Base-by-base conservation (phyloP, 73 alveolate genomes). In the Chromera velia region DNA sequence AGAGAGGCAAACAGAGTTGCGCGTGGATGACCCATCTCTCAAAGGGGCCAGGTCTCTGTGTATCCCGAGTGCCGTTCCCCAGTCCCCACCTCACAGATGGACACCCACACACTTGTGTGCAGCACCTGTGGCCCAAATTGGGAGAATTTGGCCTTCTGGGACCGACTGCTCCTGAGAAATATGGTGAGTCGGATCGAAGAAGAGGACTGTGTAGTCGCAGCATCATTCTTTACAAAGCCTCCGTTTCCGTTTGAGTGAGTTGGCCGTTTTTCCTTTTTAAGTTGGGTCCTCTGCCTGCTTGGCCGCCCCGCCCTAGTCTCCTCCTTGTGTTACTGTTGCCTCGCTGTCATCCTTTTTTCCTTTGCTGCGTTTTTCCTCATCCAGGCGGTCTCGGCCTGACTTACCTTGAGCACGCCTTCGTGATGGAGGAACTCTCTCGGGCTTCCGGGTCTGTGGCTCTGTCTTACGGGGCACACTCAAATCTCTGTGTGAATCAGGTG, bases 111-210 rank as follows among this genome's bases (percentile, higher is more conserved):
- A n/a, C n/a, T n/a, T 40, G 55, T 40, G 13, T 40, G 55, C 55
- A 46, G 34, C 84, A 77, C 48, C 82, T 93, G 34, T 91, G 96
- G 98, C 91, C 76, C 63, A 87, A 85, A 78, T 49, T 93, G 81
- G 98, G 98, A 40, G 94, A 91, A 29, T 34, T 87, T 47, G 97
- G 97, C 22, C 76, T 93, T 7, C 85, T 91, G n/a, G 98, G 98
- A 7, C 75, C 87, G 73, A 93, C 98, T 24, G 98, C 87, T 4
- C 88, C 90, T 26, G 49, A 74, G 40, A 84, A 78, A 67, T 79
- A 33, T 22, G 31, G 32, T n/a, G 18, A 28, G 13, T 10, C 34
- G 17, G 10, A 70, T 32, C 9, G 31, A 27, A 32, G 34, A 70
- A 66, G 19, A 66, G 18, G 9, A 66, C 31, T 66, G 26, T 24